Conservation (phyloP, 495 filamentous ascomycete genomes). For the Cercophora newfieldiana region DNA sequence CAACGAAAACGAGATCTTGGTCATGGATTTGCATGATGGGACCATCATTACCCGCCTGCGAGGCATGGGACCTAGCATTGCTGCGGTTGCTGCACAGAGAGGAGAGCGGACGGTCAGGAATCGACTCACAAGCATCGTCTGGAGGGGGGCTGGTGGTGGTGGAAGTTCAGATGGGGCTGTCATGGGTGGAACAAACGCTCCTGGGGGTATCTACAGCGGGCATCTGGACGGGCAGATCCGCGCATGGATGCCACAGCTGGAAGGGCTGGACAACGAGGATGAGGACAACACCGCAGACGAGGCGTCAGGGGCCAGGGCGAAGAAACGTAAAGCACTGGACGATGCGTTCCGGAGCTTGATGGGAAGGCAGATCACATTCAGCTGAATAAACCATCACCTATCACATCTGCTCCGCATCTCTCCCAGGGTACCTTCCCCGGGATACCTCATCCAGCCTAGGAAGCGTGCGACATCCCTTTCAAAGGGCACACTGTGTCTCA, state of each 20-base stretch:
- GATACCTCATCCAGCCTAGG: not conserved
- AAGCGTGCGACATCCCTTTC: not conserved
- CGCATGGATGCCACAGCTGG: conserved; percentile 56
- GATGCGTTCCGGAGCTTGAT: conserved; percentile 56
- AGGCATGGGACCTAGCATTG: conserved; percentile 55
- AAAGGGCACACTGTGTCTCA: not conserved
- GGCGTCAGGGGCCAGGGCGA: conserved; percentile 40
- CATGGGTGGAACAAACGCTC: conserved; percentile 45
- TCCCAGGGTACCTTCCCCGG: not conserved
- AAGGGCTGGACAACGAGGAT: conserved; percentile 48
- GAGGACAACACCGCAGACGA: conserved; percentile 35
- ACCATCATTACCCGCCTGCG: conserved; percentile 67
- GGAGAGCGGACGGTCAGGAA: conserved; percentile 50
- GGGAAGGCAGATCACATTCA: conserved; percentile 56
- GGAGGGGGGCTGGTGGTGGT: conserved; percentile 57
- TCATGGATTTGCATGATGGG: conserved; percentile 74
- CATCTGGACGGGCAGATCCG: conserved; percentile 61
- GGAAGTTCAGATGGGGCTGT: conserved; percentile 41
- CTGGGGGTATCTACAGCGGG: conserved; percentile 56
- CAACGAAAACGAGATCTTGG: conserved; percentile 74
- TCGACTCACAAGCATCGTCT: conserved; percentile 68
- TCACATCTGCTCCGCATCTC: not conserved
- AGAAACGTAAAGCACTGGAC: conserved; percentile 62
- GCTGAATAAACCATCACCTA: conserved; percentile 1
- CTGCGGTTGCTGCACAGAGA: conserved; percentile 39